Evolutionary conservation across 768 basidiomycete species (phyloP), one percentile per base, ranked within the genome.

Genomic region (Mycena polygramma): DNA sequence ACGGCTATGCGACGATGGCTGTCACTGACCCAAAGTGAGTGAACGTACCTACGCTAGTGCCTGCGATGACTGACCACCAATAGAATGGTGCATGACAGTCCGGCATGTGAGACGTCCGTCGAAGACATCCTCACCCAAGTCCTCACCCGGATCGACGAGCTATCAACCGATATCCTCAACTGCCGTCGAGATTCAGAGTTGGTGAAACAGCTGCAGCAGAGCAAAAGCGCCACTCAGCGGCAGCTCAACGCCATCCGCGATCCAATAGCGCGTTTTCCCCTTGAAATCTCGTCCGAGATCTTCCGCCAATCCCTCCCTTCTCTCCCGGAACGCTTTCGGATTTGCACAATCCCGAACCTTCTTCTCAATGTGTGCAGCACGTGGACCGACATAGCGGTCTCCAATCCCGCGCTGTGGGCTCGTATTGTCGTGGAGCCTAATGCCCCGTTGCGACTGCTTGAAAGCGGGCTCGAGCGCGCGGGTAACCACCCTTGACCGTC

Each of bases 201-300:
- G 19, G 24, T 64, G 6, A 55, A 22, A 22, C 22, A 57, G 43
- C n/a, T 57, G 63, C 43, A 65, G 14, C 20, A 20, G 20, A 57
- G 36, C 2, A 65, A 64, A 65, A 57, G 24, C 7, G n/a, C 36
- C 14, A n/a, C 45, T 43, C 55, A 66, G 36, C 55, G 46, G 46
- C 45, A 66, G 64, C 64, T 66, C 24, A 66, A 66, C 55, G n/a
- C n/a, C 17, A 15, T 65, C 19, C 46, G 55, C 35, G 63, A 63
- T 19, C 52, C 62, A 6, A 7, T 63, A 20, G 51, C 51, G 26
- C 62, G 39, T 1, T 43, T 57, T 11, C 64, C 64, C 19, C 36
- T 49, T 22, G 46, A 57, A 26, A 57, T 65, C 10, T 48, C 55
- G 10, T 65, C 63, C 46, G 55, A 66, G n/a, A 57, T 66, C n/a